Conservation (phyloP, 148 eudicot species). For the Gaultheria prostrata region DNA sequence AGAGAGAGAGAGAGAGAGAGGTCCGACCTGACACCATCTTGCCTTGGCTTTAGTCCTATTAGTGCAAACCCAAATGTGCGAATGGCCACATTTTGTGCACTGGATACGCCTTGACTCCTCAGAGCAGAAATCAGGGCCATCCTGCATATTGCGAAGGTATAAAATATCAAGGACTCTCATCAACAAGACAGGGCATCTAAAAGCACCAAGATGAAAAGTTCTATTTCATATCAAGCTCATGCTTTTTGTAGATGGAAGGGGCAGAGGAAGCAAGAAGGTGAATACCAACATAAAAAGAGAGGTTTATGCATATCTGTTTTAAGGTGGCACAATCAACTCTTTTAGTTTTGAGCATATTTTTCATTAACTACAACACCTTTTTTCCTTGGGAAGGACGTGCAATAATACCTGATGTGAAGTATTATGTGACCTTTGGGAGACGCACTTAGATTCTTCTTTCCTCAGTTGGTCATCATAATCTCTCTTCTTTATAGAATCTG, state of each 20-base stretch:
- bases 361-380: not conserved
- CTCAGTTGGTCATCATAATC: slow-evolving; percentile 94
- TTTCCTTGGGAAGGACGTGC: not conserved
- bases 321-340: not conserved
- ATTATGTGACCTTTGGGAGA: slow-evolving; percentile 67
- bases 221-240: not conserved
- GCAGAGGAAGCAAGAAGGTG: not conserved
- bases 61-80: slow-evolving; percentile 97
- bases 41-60: slow-evolving; percentile 87
- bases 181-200: not conserved
- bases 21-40: slow-evolving; percentile 97
- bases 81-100: slow-evolving; percentile 93
- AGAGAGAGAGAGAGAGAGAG: not conserved
- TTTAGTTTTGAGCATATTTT: not conserved
- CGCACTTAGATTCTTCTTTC: slow-evolving; percentile 72
- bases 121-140: slow-evolving; percentile 58
- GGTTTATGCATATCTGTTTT: not conserved
- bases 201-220: not conserved
- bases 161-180: not conserved
- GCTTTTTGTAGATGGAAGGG: not conserved
- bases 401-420: slow-evolving; percentile 68
- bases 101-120: slow-evolving; percentile 99
- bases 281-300: not conserved
- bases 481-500: slow-evolving; percentile 84
- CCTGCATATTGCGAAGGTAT: slow-evolving; percentile 36